Evolutionary conservation across 257 asterid species (phyloP).

Genomic region (Cordia subcordata): DNA sequence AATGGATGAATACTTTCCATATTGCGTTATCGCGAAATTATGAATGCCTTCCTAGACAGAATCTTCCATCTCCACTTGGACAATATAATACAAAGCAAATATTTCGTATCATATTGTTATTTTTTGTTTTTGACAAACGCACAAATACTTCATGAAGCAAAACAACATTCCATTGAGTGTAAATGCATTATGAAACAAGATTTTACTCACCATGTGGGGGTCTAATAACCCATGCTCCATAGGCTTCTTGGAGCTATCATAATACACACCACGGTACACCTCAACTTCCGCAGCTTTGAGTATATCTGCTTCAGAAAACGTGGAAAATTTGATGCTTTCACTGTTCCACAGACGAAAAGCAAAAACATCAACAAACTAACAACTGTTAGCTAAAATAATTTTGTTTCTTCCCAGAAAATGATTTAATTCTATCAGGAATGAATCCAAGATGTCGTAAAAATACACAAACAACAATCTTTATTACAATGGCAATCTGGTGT

Average conservation of each 20-base stretch:
- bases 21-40: too few species aligned
- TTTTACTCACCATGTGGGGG: slow-evolving; percentile 61
- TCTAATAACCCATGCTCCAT: slow-evolving; percentile 65
- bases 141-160: too few species aligned
- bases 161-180: too few species aligned
- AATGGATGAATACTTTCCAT: too few species aligned
- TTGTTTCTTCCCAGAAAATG: background rate
- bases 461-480: too few species aligned
- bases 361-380: background rate
- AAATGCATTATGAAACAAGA: background rate
- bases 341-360: slow-evolving; percentile 30
- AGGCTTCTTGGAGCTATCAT: slow-evolving; percentile 46
- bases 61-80: too few species aligned
- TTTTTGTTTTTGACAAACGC: too few species aligned
- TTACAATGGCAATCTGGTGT: too few species aligned
- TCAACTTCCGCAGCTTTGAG: slow-evolving; percentile 68
- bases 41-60: too few species aligned
- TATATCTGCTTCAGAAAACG: slow-evolving; percentile 57
- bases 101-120: too few species aligned
- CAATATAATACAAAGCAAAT: too few species aligned
- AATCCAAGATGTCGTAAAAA: background rate
- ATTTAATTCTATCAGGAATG: background rate
- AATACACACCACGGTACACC: slow-evolving; percentile 52
- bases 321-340: slow-evolving; percentile 68
- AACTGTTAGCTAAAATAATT: background rate